Evolutionary conservation across 164 flowering plant species (phyloP), one percentile per base, ranked within the genome.

Genomic region (Tetrastigma voinierianum): DNA sequence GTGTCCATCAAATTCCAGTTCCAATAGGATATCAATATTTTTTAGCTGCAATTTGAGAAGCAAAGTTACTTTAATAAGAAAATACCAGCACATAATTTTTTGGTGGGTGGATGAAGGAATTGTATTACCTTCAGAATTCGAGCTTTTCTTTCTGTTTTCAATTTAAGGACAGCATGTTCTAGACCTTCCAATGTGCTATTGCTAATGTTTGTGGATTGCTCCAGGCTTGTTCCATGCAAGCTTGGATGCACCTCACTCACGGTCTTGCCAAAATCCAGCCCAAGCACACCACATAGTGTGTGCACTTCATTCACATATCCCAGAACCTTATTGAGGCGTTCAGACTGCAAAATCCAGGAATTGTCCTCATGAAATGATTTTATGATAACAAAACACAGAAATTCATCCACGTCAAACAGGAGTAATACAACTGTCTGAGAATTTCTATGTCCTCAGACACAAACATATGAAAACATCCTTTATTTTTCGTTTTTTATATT

Each of bases 1-100:
- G 95, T 75, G 80, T 87, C 94, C 97, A 93, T 89, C 80, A 93
- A 75, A 58, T 87, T 89, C 98, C 98, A 93, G 88, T 66, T 88
- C 94, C 61, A 72, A 78, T 8, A 93, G 74, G 55, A 83, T n/a
- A 74, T 10, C 77, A 65, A 83, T 77, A 57, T 80, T 86, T 82
- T 82, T 91, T 65, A 93, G 70, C 98, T 93, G 82, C 78, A 84
- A 32, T 59, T 68, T 1, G 45, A 25, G 57, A 17, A 32, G 63
- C 11, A 14, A 10, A 6, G 23, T 62, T 20, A 56, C 12, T 45
- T 44, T 40, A 11, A 11, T 48, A 52, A 45, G 4, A 52, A 70
- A 2, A 47, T 9, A 59, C 18, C 46, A 53, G 40, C n/a, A 43
- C 48, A 46, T 47, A 9, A 19, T 2, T 13, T 46, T 18, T 46